Evolutionary conservation across 2,329 filamentous ascomycete species (phyloP).

Genomic region (Colletotrichum cereale): DNA sequence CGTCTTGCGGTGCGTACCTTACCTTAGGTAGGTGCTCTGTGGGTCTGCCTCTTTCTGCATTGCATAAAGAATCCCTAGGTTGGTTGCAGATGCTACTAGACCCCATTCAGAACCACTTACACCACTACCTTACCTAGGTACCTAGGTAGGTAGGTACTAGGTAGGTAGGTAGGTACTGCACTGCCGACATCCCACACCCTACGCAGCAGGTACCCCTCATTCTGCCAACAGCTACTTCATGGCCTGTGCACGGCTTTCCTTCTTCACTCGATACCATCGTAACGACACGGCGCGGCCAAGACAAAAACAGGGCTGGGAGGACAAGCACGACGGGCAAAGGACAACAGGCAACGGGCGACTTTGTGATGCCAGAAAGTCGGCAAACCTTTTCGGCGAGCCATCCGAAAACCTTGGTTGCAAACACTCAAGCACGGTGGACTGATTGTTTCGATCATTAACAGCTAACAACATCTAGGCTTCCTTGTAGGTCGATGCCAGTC

Average conservation of each 20-base stretch:
- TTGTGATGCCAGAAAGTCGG: slow-evolving; percentile 2
- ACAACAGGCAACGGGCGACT: slow-evolving; percentile 9
- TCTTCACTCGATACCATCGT: not conserved
- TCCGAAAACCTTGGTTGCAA: slow-evolving; percentile 29
- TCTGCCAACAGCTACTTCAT: not conserved
- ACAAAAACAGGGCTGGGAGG: not conserved
- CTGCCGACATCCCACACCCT: too few species aligned
- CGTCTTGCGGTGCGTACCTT: slow-evolving; percentile 8
- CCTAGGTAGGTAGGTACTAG: not conserved
- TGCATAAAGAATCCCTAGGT: slow-evolving; percentile 23
- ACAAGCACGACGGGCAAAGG: not conserved
- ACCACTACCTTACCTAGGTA: too few species aligned
- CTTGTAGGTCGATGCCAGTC: slow-evolving; percentile 15
- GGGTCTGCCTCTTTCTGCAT: slow-evolving; percentile 5
- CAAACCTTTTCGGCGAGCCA: slow-evolving; percentile 29
- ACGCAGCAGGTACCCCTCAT: slow-evolving; percentile 4
- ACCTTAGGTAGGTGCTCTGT: not conserved
- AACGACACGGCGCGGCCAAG: too few species aligned
- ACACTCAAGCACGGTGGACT: slow-evolving; percentile 12
- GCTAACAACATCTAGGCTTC: not conserved
- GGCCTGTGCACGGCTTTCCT: slow-evolving; percentile 16
- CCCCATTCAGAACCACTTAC: not conserved
- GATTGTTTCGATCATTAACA: slow-evolving; percentile 14
- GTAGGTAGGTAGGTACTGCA: not conserved
- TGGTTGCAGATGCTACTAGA: slow-evolving; percentile 21